Conservation (phyloP, 1,284 basidiomycete genomes). For the Bjerkandera adusta region DNA sequence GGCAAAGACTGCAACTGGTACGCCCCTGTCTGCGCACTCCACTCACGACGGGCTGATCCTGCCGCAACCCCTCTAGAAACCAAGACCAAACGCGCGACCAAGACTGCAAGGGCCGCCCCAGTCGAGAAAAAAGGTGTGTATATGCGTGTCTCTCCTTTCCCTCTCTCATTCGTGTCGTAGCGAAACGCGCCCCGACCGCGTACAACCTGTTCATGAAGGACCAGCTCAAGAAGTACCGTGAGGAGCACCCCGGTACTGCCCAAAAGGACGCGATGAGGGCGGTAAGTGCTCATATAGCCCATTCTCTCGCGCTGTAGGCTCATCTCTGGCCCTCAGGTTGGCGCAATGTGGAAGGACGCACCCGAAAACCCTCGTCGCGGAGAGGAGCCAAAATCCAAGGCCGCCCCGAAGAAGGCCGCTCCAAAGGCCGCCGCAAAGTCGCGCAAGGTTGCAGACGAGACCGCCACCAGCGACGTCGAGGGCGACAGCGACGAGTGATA, state of each 20-base stretch:
- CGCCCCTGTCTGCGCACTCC: conserved; percentile 6
- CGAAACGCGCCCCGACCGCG: conserved; percentile 49
- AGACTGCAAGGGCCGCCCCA: conserved; percentile 35
- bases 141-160: too few species aligned
- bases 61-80: conserved; percentile 33
- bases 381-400: conserved; percentile 36
- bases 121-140: too few species aligned
- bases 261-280: conserved; percentile 51
- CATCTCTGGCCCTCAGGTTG: conserved; percentile 38
- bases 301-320: not conserved
- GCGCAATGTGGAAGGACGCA: conserved; percentile 48
- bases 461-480: conserved; percentile 19
- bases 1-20: conserved; percentile 36
- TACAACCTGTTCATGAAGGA: conserved; percentile 54
- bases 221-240: conserved; percentile 52
- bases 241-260: conserved; percentile 45
- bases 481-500: too few species aligned
- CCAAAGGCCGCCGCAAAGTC: conserved; percentile 28
- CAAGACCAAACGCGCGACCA: conserved; percentile 50
- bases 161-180: conserved; percentile 1
- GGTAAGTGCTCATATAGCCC: conserved; percentile 30
- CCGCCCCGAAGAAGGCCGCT: conserved; percentile 21
- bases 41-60: conserved; percentile 3
- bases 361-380: conserved; percentile 61
- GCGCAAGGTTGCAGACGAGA: conserved; percentile 23